Conservation (phyloP, 805 yeast genomes). For the Spathaspora boniae region DNA sequence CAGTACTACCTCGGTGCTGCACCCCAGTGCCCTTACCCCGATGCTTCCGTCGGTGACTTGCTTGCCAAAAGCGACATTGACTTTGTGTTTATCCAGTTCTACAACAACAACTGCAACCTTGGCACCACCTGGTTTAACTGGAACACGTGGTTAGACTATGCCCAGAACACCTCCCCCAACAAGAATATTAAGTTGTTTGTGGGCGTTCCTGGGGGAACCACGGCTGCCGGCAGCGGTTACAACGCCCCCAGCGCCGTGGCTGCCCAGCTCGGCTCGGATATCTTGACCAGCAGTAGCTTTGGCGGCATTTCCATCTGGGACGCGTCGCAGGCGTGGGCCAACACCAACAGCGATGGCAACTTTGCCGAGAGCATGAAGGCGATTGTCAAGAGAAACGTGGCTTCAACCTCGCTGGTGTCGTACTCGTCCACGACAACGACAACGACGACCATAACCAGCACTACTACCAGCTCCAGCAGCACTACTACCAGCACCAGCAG, state of each 20-base stretch:
- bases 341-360: constrained; percentile 18
- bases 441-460: constrained; percentile 4
- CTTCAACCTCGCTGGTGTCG: neutral
- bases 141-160: constrained; percentile 33
- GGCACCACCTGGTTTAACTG: constrained; percentile 29
- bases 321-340: constrained; percentile 50
- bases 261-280: constrained; percentile 13
- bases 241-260: constrained; percentile 17
- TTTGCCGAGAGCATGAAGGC: constrained; percentile 39
- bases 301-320: constrained; percentile 88
- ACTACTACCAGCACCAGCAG: constrained; percentile 4
- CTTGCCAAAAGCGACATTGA: constrained; percentile 24
- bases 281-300: constrained; percentile 31
- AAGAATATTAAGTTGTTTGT: constrained; percentile 28
- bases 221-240: constrained; percentile 36
- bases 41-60: constrained; percentile 32
- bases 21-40: constrained; percentile 40
- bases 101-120: constrained; percentile 32
- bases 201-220: constrained; percentile 32
- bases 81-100: constrained; percentile 39
- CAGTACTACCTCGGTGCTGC: constrained; percentile 32
- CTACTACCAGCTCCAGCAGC: constrained; percentile 5
- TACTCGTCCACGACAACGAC: constrained; percentile 8
- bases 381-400: constrained; percentile 27
- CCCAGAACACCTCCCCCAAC: constrained; percentile 27